These are phyloP conservation scores for Basipetospora chlamydospora DNA, from an alignment of 2,329 filamentous ascomycete species.

Conservation along the genomic window DNA sequence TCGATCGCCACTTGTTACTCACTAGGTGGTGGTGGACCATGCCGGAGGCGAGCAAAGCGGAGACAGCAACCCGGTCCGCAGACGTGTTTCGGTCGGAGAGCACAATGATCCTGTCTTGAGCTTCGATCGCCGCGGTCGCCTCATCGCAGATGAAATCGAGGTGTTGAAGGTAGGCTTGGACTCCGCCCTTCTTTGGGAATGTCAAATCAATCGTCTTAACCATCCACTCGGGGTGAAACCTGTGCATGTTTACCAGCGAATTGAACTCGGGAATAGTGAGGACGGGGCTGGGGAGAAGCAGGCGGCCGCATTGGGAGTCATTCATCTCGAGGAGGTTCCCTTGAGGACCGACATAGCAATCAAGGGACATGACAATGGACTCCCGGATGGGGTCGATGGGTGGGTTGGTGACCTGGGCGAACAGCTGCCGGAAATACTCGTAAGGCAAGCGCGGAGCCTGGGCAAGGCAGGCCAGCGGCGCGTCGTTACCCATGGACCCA, in stretches of 20 bases:
- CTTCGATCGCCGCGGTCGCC: constrained; percentile 69
- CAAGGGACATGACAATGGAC: constrained; percentile 94
- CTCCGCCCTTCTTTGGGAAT: constrained; percentile 73
- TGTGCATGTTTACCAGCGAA: constrained; percentile 62
- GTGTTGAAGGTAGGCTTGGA: constrained; percentile 72
- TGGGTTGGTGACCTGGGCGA: constrained; percentile 95
- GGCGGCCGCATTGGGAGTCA: constrained; percentile 68
- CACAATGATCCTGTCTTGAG: constrained; percentile 71
- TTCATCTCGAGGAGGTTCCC: constrained; percentile 94
- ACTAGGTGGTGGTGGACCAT: constrained; percentile 94
- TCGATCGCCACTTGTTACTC: constrained; percentile 87
- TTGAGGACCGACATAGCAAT: constrained; percentile 91
- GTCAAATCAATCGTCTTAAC: constrained; percentile 86
- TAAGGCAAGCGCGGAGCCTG: constrained; percentile 76
- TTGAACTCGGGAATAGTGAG: constrained; percentile 86
- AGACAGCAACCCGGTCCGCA: constrained; percentile 70
- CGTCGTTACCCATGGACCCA: constrained; percentile 96
- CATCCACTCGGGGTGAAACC: constrained; percentile 64
- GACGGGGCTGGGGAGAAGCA: constrained; percentile 78
- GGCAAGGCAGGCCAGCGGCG: constrained; percentile 81
- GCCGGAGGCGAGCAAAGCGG: constrained; percentile 73
- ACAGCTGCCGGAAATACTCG: constrained; percentile 96
- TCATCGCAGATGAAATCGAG: constrained; percentile 81
- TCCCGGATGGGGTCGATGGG: constrained; percentile 95
- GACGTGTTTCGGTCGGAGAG: constrained; percentile 80